Conservation (phyloP, 352 stramenopile genomes). For the Phytophthora parvispora region DNA sequence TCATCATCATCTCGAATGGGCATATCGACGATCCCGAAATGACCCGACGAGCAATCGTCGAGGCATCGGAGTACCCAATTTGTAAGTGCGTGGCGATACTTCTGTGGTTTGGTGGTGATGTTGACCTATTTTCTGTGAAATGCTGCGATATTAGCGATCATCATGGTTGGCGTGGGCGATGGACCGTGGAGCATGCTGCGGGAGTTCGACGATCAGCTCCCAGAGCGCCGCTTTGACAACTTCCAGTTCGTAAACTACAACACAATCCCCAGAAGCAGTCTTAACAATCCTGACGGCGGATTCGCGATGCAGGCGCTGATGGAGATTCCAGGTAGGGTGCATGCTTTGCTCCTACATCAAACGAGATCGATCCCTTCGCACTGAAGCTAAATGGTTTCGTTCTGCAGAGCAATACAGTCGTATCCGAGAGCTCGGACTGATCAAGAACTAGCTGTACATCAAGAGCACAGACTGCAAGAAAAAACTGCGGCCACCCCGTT, state of each 20-base stretch:
- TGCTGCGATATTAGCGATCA: conserved; percentile 39
- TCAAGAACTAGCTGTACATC: conserved; percentile 30
- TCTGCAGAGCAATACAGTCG: conserved; percentile 67
- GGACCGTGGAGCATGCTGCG: conserved; percentile 84
- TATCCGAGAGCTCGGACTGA: conserved; percentile 57
- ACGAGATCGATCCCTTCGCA: not conserved
- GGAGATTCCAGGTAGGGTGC: conserved; percentile 58
- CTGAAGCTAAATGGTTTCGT: too few species aligned
- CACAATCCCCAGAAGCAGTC: conserved; percentile 45
- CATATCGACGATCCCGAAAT: conserved; percentile 74
- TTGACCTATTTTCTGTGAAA: conserved; percentile 11
- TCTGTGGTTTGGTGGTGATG: not conserved
- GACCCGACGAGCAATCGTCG: conserved; percentile 68
- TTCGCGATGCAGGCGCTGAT: conserved; percentile 59
- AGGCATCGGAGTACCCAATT: conserved; percentile 83
- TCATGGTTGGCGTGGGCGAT: conserved; percentile 81
- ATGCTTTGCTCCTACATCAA: conserved; percentile 19
- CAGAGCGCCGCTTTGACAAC: conserved; percentile 79
- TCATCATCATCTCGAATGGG: conserved; percentile 86
- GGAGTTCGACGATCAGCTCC: conserved; percentile 81
- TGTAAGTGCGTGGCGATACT: conserved; percentile 45
- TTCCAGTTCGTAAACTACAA: conserved; percentile 91
- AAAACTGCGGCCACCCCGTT: too few species aligned
- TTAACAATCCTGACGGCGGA: conserved; percentile 49
- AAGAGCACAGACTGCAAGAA: too few species aligned